Conservation (phyloP, 1,284 basidiomycete genomes). For the Rhodofomes roseus region DNA sequence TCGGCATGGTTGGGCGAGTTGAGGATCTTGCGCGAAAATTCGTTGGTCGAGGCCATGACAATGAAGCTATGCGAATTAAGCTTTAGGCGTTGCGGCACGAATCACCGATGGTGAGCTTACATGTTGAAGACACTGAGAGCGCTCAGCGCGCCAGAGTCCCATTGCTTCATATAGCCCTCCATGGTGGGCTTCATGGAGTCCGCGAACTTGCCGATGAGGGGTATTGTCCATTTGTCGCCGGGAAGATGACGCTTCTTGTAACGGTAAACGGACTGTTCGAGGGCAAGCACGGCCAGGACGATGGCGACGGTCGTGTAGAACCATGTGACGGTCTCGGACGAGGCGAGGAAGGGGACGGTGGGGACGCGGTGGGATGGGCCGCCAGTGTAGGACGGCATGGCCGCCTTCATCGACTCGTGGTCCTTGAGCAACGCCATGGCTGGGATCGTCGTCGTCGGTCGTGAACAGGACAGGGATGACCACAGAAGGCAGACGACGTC, state of each 20-base stretch:
- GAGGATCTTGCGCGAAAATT: slow-evolving; percentile 88
- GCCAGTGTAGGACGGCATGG: slow-evolving; percentile 40
- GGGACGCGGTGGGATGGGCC: slow-evolving; percentile 43
- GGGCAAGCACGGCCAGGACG: slow-evolving; percentile 59
- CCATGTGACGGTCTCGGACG: slow-evolving; percentile 46
- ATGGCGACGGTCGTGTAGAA: slow-evolving; percentile 63
- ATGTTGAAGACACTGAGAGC: slow-evolving; percentile 95
- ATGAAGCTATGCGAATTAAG: slow-evolving; percentile 68
- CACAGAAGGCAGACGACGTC: background rate
- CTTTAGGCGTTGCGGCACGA: background rate
- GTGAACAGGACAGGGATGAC: slow-evolving; percentile 8
- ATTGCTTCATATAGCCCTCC: slow-evolving; percentile 87
- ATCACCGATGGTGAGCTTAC: slow-evolving; percentile 33
- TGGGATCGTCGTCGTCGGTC: slow-evolving; percentile 9
- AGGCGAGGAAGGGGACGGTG: slow-evolving; percentile 39
- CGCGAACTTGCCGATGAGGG: slow-evolving; percentile 89
- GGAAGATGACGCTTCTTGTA: slow-evolving; percentile 86
- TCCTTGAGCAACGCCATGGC: slow-evolving; percentile 28
- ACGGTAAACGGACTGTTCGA: slow-evolving; percentile 85
- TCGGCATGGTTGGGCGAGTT: slow-evolving; percentile 89
- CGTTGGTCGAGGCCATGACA: slow-evolving; percentile 92
- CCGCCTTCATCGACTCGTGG: slow-evolving; percentile 33
- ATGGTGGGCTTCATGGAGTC: slow-evolving; percentile 87
- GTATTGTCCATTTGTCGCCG: slow-evolving; percentile 88
- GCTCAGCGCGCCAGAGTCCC: slow-evolving; percentile 82